Percentiles rank a stretch among this genome's conserved stretches.
phyloP scores from a whole-genome alignment of 2,329 filamentous ascomycete species.

The Clonostachys rosea region DNA sequence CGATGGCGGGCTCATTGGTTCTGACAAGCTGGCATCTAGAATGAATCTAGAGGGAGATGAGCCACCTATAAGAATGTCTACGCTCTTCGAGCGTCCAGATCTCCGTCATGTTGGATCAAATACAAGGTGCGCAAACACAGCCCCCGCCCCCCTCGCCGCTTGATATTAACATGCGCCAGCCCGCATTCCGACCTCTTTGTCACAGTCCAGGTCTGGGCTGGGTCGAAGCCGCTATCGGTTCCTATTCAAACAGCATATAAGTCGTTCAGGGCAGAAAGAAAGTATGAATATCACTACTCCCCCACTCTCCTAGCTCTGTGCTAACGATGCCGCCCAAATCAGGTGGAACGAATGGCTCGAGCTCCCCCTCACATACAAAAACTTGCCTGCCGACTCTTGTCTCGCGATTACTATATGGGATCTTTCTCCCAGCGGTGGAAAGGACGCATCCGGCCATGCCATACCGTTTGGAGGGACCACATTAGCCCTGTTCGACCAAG shows the following conservation, averaged over 20 bases:
- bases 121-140: conserved; percentile 48
- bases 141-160: not conserved
- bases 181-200: conserved; percentile 85
- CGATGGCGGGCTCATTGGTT: conserved; percentile 2
- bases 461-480: conserved; percentile 95
- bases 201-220: conserved; percentile 90
- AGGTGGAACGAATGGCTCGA: conserved; percentile 97
- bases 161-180: conserved; percentile 31
- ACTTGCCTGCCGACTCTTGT: conserved; percentile 74
- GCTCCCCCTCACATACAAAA: conserved; percentile 78
- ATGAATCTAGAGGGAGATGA: conserved; percentile 43
- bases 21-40: conserved; percentile 21
- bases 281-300: conserved; percentile 26
- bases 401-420: conserved; percentile 96
- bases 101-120: conserved; percentile 86
- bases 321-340: not conserved
- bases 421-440: conserved; percentile 72
- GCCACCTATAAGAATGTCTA: conserved; percentile 48
- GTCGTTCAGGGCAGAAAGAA: conserved; percentile 72
- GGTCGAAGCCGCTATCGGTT: conserved; percentile 90
- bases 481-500: conserved; percentile 83
- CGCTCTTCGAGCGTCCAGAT: conserved; percentile 72
- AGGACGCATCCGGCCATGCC: conserved; percentile 67
- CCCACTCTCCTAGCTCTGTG: not conserved
- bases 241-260: conserved; percentile 92